Evolutionary conservation across 2,329 filamentous ascomycete species (phyloP).

Genomic region (Ambrosiella cleistominuta): DNA sequence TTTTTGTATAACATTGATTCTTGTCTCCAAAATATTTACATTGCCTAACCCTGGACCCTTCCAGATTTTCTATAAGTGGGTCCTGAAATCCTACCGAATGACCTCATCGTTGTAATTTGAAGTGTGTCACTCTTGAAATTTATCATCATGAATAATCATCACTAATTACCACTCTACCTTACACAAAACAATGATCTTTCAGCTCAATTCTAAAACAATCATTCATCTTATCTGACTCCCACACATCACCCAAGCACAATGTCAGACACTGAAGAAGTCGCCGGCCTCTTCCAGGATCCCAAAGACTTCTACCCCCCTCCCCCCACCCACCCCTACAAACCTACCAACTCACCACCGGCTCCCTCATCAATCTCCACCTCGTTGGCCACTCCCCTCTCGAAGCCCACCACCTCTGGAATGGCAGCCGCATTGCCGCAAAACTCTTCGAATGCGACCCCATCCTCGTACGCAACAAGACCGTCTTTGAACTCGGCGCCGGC

Average conservation of each 20-base stretch:
- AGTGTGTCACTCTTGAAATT: too few species aligned
- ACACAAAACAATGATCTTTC: not conserved
- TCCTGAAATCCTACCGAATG: too few species aligned
- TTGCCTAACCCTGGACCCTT: too few species aligned
- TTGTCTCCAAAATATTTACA: too few species aligned
- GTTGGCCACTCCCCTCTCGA: slow-evolving; percentile 80
- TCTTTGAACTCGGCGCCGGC: slow-evolving; percentile 79
- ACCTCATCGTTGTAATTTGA: too few species aligned
- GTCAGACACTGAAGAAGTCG: slow-evolving; percentile 23
- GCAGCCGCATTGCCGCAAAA: slow-evolving; percentile 56
- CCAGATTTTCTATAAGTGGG: too few species aligned
- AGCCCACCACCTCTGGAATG: slow-evolving; percentile 86
- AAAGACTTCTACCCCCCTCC: slow-evolving; percentile 60
- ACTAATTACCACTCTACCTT: not conserved
- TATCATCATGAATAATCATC: too few species aligned
- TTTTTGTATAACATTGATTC: too few species aligned
- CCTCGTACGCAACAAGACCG: slow-evolving; percentile 47
- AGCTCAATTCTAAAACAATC: not conserved
- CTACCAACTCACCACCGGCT: slow-evolving; percentile 50
- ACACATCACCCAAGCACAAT: slow-evolving; percentile 14
- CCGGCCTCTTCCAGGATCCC: slow-evolving; percentile 60
- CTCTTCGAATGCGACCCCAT: slow-evolving; percentile 57
- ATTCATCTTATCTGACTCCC: not conserved
- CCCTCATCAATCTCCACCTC: slow-evolving; percentile 52
- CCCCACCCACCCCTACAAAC: slow-evolving; percentile 53